Conservation (phyloP, 805 yeast genomes). For the Nakazawaea ernobii region DNA sequence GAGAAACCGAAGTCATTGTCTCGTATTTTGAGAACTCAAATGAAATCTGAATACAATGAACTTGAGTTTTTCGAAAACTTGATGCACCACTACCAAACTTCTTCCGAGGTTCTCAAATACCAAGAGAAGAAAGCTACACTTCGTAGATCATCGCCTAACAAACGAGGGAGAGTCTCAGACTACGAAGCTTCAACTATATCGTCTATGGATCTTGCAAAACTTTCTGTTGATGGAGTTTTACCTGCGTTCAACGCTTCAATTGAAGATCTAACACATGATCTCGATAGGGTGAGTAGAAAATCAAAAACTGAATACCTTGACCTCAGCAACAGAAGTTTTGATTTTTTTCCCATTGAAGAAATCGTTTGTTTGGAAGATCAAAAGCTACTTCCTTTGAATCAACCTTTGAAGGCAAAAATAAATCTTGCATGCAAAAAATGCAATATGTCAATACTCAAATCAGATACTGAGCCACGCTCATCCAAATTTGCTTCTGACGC, state of each 20-base stretch:
- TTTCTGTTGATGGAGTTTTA: not conserved
- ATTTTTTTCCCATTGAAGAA: no score
- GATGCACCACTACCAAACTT: constrained; percentile 15
- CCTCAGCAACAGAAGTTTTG: not conserved
- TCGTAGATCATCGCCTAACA: constrained; percentile 3
- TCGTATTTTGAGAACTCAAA: constrained; percentile 20
- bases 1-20: constrained; percentile 35
- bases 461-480: constrained; percentile 16
- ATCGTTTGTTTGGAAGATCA: not conserved
- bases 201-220: constrained; percentile 18
- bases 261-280: not conserved
- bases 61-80: constrained; percentile 13
- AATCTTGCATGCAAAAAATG: constrained; percentile 19
- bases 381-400: constrained; percentile 16
- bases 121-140: constrained; percentile 8
- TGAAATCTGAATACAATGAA: constrained; percentile 1
- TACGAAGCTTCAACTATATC: constrained; percentile 14
- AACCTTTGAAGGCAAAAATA: constrained; percentile 13
- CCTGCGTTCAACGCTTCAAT: not conserved
- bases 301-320: not conserved
- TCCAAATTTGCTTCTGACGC: constrained; percentile 14
- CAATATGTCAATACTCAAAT: constrained; percentile 13
- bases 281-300: not conserved
- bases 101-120: constrained; percentile 14
- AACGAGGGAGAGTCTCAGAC: constrained; percentile 4